Conservation (phyloP, 108 stramenopile genomes). For the Mediolabrus comicus region DNA sequence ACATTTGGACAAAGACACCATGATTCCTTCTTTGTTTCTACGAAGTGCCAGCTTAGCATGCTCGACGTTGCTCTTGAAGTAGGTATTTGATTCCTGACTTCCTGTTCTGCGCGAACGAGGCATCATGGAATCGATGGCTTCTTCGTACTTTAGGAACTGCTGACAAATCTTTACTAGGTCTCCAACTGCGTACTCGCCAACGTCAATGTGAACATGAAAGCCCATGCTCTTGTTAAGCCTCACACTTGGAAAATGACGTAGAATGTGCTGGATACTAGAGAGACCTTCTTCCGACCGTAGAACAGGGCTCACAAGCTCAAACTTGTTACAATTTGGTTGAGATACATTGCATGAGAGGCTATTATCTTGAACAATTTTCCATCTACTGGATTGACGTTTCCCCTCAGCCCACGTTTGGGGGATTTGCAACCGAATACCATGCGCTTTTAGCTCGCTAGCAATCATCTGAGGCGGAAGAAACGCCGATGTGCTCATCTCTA, state of each 20-base stretch:
- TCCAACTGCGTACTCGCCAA: neutral
- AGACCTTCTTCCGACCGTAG: constrained; percentile 10
- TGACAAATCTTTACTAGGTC: constrained; percentile 15
- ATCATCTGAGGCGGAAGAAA: neutral
- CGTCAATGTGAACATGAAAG: constrained; percentile 16
- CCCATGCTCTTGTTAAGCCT: constrained; percentile 16
- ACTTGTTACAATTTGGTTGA: constrained; percentile 13
- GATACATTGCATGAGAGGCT: constrained; percentile 6
- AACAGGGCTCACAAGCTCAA: constrained; percentile 25
- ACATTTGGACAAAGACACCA: neutral
- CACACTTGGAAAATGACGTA: constrained; percentile 1
- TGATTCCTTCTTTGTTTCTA: constrained; percentile 1
- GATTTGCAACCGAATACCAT: neutral
- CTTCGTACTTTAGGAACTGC: constrained; percentile 12
- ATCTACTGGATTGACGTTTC: neutral
- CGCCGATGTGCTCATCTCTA: constrained; percentile 1
- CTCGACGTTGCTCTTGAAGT: constrained; percentile 18
- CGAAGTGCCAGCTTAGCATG: neutral
- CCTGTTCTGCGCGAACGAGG: constrained; percentile 14
- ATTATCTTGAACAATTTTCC: constrained; percentile 12
- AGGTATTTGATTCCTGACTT: constrained; percentile 1
- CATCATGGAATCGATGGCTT: constrained; percentile 16
- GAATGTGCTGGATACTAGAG: neutral
- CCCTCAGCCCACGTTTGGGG: neutral
- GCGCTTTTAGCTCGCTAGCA: neutral